A percentile compares a stretch with the other conserved stretches of the same genome.
Conservation (phyloP, 257 asterid species). For the Nicotiana paniculata region DNA sequence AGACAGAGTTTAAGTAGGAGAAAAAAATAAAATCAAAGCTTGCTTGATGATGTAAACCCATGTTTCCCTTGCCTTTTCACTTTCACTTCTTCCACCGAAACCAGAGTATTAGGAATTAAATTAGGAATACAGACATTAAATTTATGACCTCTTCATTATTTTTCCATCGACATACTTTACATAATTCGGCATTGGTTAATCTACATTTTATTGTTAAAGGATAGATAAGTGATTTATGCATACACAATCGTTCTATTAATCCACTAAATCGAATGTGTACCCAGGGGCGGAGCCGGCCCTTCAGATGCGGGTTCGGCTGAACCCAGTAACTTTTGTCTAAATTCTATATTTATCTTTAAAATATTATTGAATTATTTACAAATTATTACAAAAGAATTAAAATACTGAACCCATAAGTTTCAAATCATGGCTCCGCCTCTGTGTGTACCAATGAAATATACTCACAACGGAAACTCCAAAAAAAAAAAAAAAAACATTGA, state of each 20-base stretch:
- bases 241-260: neutral
- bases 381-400: too few species aligned
- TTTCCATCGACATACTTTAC: neutral
- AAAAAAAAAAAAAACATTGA: neutral
- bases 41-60: neutral
- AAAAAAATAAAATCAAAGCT: neutral
- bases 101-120: neutral
- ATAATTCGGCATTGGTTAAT: neutral
- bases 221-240: neutral
- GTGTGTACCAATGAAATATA: too few species aligned
- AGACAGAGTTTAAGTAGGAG: neutral
- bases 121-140: neutral
- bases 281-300: too few species aligned
- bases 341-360: too few species aligned
- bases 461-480: neutral
- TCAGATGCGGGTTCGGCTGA: too few species aligned
- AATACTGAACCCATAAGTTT: too few species aligned
- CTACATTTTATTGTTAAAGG: neutral
- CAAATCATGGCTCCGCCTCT: too few species aligned
- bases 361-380: too few species aligned
- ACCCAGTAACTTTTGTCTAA: too few species aligned
- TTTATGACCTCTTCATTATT: neutral
- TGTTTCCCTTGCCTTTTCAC: neutral
- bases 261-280: neutral
- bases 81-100: neutral